Conservation (phyloP, 257 asterid genomes). For the Misopates orontium region DNA sequence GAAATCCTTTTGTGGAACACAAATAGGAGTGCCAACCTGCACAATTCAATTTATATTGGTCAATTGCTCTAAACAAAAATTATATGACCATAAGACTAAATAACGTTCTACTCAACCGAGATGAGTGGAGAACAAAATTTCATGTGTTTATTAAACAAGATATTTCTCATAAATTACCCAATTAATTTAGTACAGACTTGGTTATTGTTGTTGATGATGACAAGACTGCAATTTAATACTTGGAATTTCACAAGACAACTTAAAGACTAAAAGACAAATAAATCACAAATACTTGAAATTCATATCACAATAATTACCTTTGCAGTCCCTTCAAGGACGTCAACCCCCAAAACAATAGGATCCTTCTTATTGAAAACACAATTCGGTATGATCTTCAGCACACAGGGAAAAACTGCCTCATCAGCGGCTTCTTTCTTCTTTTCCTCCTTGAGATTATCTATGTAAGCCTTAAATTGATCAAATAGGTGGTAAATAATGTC, state of each 20-base stretch:
- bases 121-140: not conserved
- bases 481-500: slow-evolving; percentile 90
- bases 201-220: too few species aligned
- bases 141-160: not conserved
- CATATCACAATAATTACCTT: slow-evolving; percentile 49
- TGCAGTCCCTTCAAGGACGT: slow-evolving; percentile 74
- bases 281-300: too few species aligned
- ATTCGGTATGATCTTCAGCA: slow-evolving; percentile 83
- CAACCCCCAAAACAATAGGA: slow-evolving; percentile 95
- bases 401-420: slow-evolving; percentile 95
- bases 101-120: not conserved
- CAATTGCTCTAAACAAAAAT: slow-evolving; percentile 12
- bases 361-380: slow-evolving; percentile 89
- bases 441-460: slow-evolving; percentile 91
- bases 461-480: slow-evolving; percentile 94
- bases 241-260: not conserved
- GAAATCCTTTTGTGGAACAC: slow-evolving; percentile 80
- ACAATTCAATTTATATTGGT: not conserved
- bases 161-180: too few species aligned
- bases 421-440: slow-evolving; percentile 89
- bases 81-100: not conserved
- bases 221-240: too few species aligned
- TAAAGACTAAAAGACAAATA: not conserved
- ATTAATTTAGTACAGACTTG: too few species aligned
- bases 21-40: slow-evolving; percentile 78